Conservation (phyloP, 2,329 filamentous ascomycete species). For the Xylariaceae sp. region DNA sequence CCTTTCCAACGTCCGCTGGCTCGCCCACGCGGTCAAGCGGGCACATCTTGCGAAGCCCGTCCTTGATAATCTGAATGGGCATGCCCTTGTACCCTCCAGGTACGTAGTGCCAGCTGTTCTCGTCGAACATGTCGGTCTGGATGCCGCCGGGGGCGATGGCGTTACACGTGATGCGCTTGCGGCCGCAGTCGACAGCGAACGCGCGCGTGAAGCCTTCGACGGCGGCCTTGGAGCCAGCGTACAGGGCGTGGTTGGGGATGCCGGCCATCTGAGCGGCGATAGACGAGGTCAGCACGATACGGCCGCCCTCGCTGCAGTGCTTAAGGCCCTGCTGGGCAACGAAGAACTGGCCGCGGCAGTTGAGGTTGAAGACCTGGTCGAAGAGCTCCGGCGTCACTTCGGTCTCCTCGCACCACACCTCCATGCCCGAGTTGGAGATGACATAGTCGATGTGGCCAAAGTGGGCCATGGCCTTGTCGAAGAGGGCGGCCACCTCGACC, state of each 20-base stretch:
- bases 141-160: conserved; percentile 75
- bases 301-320: conserved; percentile 71
- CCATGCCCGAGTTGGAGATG: conserved; percentile 74
- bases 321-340: conserved; percentile 77
- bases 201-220: conserved; percentile 75
- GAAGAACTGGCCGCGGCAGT: conserved; percentile 76
- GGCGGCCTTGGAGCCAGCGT: conserved; percentile 74
- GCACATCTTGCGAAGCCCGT: conserved; percentile 60
- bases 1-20: conserved; percentile 64
- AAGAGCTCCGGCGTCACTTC: conserved; percentile 74
- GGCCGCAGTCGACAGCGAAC: conserved; percentile 74
- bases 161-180: conserved; percentile 72
- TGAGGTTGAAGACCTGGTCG: conserved; percentile 74
- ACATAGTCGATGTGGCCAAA: conserved; percentile 76
- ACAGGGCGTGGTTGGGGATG: conserved; percentile 72
- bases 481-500: conserved; percentile 64
- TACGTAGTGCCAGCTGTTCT: conserved; percentile 71
- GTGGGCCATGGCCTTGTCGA: conserved; percentile 67
- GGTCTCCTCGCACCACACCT: conserved; percentile 72
- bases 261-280: conserved; percentile 71
- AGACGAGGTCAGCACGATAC: conserved; percentile 75
- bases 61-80: conserved; percentile 59
- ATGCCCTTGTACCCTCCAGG: conserved; percentile 60
- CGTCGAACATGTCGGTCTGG: conserved; percentile 79
- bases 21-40: conserved; percentile 65